Base-by-base conservation (phyloP, 805 yeast genomes). In the Pichia rugopelliculosa region DNA sequence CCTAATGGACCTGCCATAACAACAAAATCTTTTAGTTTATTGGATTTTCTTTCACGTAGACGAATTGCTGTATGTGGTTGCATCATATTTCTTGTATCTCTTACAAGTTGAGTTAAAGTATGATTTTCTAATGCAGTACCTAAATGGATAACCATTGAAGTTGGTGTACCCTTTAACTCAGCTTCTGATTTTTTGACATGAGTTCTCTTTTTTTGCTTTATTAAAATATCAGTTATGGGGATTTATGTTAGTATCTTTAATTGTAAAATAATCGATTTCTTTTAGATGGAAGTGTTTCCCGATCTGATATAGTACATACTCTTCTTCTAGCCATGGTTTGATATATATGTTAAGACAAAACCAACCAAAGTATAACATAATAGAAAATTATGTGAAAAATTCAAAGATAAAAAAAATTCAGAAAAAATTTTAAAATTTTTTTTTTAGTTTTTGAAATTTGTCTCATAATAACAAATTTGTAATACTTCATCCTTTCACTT, bases 1-100 rank as follows among this genome's bases (percentile, higher is more conserved):
- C 96, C 96, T 39, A 93, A 72, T 13, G 98, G 98, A 6, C 98
- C 98, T 36, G 96, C 87, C 96, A 93, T 90, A n/a, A 88, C 96
- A n/a, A 90, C 77, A 58, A 85, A 93, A 68, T 91, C 99, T 64
- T 85, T 87, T 55, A 93, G 72, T 61, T 82, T 86, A 66, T 93
- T 93, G 36, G 87, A 73, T 62, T 87, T 87, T 44, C 98, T 74
- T 67, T 93, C 99, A 54, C 82, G 76, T 50, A 93, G 74, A 55
- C 80, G 85, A 58, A 88, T 80, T 12, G 98, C 97, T 3, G 99
- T 93, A 60, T 91, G 95, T 13, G 99, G 99, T 62, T 88, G 93
- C 96, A 93, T 89, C 54, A 89, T 79, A 51, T 77, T 77, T 61
- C 99, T 78, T 65, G 90, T 80, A 65, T 93, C 99, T 50, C 75